Evolutionary conservation across 306 rosid genomes (phyloP).

Genomic region (Cucurbita moschata): DNA sequence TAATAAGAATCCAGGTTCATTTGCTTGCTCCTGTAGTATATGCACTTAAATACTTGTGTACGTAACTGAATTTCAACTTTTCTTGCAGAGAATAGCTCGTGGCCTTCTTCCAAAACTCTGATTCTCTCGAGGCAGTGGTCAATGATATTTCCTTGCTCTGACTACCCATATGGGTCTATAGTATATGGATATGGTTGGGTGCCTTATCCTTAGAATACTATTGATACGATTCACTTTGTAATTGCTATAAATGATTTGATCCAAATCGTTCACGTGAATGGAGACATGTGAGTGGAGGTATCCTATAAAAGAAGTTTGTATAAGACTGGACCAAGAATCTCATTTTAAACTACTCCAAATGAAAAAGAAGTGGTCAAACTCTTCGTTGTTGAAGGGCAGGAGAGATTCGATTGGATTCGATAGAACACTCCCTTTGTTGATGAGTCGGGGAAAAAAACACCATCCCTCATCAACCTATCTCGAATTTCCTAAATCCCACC

Average conservation of each 20-base stretch:
- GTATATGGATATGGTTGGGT: no score
- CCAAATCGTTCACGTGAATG: no score
- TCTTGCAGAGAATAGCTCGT: slow-evolving; percentile 55
- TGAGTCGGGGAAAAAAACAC: no score
- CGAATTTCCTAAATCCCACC: no score
- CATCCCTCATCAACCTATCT: no score
- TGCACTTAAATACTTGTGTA: neutral
- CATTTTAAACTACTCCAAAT: neutral
- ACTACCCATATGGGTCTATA: slow-evolving; percentile 49
- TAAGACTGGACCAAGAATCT: no score
- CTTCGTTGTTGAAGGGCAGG: neutral
- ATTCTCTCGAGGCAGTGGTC: slow-evolving; percentile 3
- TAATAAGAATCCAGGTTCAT: no score
- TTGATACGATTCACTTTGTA: no score
- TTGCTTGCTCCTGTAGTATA: neutral
- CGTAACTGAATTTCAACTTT: slow-evolving; percentile 3
- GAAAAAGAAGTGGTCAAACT: neutral
- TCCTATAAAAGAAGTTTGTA: neutral
- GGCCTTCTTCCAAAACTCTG: slow-evolving; percentile 49
- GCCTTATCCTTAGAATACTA: no score
- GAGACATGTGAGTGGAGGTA: slow-evolving; percentile 17
- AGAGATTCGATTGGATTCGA: no score
- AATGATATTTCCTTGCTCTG: slow-evolving; percentile 75
- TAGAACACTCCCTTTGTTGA: no score
- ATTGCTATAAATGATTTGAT: no score